phyloP scores from a whole-genome alignment of 2,329 filamentous ascomycete genomes.

The Cytospora chrysosperma region DNA sequence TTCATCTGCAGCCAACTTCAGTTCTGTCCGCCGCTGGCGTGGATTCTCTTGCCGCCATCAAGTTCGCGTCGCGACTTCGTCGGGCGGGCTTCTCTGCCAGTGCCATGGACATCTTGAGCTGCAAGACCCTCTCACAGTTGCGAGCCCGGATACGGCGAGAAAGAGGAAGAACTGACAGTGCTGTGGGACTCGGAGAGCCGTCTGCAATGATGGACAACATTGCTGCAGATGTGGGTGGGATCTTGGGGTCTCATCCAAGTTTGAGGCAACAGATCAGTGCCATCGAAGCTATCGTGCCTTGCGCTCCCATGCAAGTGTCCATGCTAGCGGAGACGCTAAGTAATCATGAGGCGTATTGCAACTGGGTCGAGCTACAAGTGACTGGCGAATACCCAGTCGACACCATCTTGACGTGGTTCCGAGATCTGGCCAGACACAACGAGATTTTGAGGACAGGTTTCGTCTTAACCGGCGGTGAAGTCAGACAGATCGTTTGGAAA shows the following conservation, averaged over 20 bases:
- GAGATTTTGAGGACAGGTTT: slow-evolving; percentile 76
- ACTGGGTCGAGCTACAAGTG: slow-evolving; percentile 66
- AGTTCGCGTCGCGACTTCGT: slow-evolving; percentile 63
- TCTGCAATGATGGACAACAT: not conserved
- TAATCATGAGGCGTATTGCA: slow-evolving; percentile 67
- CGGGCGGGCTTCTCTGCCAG: slow-evolving; percentile 52
- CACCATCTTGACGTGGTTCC: slow-evolving; percentile 50
- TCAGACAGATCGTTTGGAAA: slow-evolving; percentile 65
- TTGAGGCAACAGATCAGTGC: slow-evolving; percentile 36
- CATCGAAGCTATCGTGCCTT: slow-evolving; percentile 53
- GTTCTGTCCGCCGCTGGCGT: slow-evolving; percentile 37
- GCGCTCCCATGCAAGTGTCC: slow-evolving; percentile 71
- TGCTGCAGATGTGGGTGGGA: not conserved
- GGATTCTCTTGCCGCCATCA: slow-evolving; percentile 44
- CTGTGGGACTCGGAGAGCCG: not conserved
- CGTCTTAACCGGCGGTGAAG: slow-evolving; percentile 49
- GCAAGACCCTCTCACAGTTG: slow-evolving; percentile 42
- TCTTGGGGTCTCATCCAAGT: slow-evolving; percentile 20
- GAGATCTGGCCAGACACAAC: slow-evolving; percentile 52
- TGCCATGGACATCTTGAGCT: slow-evolving; percentile 61
- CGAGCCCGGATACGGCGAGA: slow-evolving; percentile 20
- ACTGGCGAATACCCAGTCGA: slow-evolving; percentile 31
- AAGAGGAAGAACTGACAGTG: not conserved
- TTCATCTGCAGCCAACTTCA: slow-evolving; percentile 30
- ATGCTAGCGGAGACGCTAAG: slow-evolving; percentile 76